Base-by-base conservation (phyloP, 148 eudicot species). In the Gaultheria prostrata region DNA sequence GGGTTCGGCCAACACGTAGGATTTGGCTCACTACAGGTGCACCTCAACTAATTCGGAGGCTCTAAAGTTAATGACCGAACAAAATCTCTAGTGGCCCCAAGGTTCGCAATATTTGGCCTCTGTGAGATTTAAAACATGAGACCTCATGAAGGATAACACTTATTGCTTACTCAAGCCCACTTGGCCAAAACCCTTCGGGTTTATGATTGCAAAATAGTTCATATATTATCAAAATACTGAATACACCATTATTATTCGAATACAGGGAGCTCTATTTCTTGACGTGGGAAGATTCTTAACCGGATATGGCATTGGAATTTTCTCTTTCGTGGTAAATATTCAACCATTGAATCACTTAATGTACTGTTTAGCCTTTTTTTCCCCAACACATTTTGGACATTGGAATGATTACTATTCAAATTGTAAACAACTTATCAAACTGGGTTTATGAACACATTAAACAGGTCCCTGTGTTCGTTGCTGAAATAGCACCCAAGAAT, bases 401-500 rank as follows among this genome's bases (percentile, higher is more conserved):
- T 39, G 43, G 43, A 39, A 39, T 39, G 43, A 4, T 39, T 53
- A 13, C 4, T 2, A 53, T 1, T 4, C 57, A 53, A 53, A 50
- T 14, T 53, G 18, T 1, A 8, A n/a, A 59, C 21, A n/a, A n/a
- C n/a, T 59, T 1, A 1, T 59, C 26, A 21, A 59, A 65, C 49
- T 65, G 28, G 26, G 32, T 63, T 9, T 28, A 61, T 61, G 69
- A 24, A 26, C 32, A 26, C 15, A 24, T 65, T 26, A 24, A 26
- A 20, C 84, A 94, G 98, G 94, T 95, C 30, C 98, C 98, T 3
- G 87, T 95, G 32, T 95, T 87, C 45, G 89, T 94, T 46, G 94
- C 96, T 26, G 98, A 94, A 89, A 94, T 95, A 57, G 92, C 98
- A n/a, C 98, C 98, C 24, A 93, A 88, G 83, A 86, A 94, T 76